Conservation (phyloP, 768 basidiomycete species). For the Tulasnella sp. region DNA sequence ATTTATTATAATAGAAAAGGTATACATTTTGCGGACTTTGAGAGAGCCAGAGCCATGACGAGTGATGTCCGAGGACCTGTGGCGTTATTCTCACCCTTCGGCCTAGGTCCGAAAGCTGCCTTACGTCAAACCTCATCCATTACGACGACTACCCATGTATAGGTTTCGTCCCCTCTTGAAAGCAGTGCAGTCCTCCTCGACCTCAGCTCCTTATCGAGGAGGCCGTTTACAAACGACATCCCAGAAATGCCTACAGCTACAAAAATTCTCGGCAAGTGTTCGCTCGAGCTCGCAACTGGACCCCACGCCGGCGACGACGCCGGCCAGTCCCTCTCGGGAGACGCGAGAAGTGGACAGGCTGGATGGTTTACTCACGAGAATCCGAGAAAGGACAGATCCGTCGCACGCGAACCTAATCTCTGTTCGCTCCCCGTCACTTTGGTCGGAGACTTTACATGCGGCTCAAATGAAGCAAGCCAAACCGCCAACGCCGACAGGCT, state of each 20-base stretch:
- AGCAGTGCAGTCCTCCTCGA: neutral
- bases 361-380: neutral
- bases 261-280: neutral
- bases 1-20: neutral
- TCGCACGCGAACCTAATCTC: slow-evolving; percentile 32
- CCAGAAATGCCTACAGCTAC: neutral
- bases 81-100: neutral
- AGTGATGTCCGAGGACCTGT: neutral
- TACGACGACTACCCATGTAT: neutral
- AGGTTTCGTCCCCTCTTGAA: neutral
- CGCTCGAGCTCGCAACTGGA: neutral
- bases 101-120: neutral
- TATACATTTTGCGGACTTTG: neutral
- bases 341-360: neutral
- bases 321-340: neutral
- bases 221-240: neutral
- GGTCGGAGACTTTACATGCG: slow-evolving; percentile 48
- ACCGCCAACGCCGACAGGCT: neutral
- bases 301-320: neutral
- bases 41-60: no score
- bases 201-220: neutral
- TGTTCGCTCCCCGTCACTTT: slow-evolving; percentile 38
- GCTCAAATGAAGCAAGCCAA: neutral
- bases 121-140: neutral
- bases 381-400: neutral